Conservation (phyloP, 2,329 filamentous ascomycete species). For the Penicillium sp. region DNA sequence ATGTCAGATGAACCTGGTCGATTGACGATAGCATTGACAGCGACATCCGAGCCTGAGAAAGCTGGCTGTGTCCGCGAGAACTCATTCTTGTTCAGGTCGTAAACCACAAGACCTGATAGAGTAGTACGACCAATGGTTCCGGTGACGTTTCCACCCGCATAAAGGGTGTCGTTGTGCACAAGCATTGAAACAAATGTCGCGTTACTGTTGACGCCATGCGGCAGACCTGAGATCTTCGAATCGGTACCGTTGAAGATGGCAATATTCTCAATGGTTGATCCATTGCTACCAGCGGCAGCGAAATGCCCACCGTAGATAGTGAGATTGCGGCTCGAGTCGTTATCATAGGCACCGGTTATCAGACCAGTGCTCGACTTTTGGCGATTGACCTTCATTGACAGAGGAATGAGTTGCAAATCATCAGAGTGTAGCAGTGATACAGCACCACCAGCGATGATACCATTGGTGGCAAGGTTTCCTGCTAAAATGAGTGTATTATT, state of each 20-base stretch:
- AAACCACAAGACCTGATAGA: conserved; percentile 74
- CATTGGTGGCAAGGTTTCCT: conserved; percentile 75
- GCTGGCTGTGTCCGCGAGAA: conserved; percentile 69
- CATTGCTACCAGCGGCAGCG: conserved; percentile 65
- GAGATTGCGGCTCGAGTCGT: conserved; percentile 66
- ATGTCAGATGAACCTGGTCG: conserved; percentile 70
- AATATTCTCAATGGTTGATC: conserved; percentile 73
- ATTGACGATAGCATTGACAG: conserved; percentile 73
- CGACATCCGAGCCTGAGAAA: conserved; percentile 65
- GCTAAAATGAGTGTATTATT: conserved; percentile 66
- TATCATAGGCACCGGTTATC: conserved; percentile 76
- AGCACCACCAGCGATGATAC: conserved; percentile 69
- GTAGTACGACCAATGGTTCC: conserved; percentile 62
- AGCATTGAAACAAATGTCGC: conserved; percentile 75
- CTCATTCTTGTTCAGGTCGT: conserved; percentile 65
- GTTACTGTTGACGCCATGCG: conserved; percentile 60
- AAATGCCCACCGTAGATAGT: conserved; percentile 91
- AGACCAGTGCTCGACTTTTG: conserved; percentile 41
- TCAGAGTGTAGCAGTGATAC: conserved; percentile 57
- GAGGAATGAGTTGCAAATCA: conserved; percentile 38
- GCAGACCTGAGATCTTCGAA: conserved; percentile 66
- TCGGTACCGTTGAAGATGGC: conserved; percentile 77
- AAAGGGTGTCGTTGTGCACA: conserved; percentile 66
- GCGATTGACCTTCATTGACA: conserved; percentile 51
- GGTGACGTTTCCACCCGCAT: conserved; percentile 75